These are phyloP conservation scores for Boechera divaricarpa DNA, from an alignment of 345 rosid species.

Conservation along the genomic window DNA sequence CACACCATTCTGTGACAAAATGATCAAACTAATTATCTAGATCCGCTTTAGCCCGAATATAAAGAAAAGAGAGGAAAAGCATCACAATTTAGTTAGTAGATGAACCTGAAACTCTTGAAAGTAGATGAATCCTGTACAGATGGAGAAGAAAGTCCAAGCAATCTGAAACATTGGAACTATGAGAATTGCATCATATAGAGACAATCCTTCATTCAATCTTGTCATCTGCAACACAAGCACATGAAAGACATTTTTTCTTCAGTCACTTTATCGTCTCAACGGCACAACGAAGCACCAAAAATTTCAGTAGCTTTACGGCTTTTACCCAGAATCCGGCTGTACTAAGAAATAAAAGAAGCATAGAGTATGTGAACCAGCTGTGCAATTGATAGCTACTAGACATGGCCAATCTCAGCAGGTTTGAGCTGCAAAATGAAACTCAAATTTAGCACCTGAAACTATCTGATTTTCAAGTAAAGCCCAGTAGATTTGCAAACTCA, in stretches of 20 bases:
- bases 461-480: neutral
- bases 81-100: conserved; percentile 22
- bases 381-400: conserved; percentile 83
- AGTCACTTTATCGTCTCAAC: conserved; percentile 25
- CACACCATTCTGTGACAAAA: neutral
- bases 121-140: conserved; percentile 96
- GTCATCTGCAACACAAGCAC: conserved; percentile 71
- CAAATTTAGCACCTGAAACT: conserved; percentile 21
- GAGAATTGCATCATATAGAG: conserved; percentile 91
- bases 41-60: neutral
- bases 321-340: conserved; percentile 99
- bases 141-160: conserved; percentile 99
- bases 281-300: conserved; percentile 24
- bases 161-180: conserved; percentile 99
- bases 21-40: conserved; percentile 9
- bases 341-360: conserved; percentile 93
- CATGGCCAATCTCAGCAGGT: conserved; percentile 93
- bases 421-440: conserved; percentile 68
- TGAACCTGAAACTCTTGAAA: conserved; percentile 97
- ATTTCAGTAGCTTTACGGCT: conserved; percentile 34
- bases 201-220: conserved; percentile 91
- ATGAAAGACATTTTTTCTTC: conserved; percentile 10
- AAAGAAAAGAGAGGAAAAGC: conserved; percentile 7
- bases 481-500: conserved; percentile 49
- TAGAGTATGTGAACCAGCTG: conserved; percentile 98